Evolutionary conservation across 1,139 yeast species (phyloP).

Genomic region (Debaryomyces psychrophilus): DNA sequence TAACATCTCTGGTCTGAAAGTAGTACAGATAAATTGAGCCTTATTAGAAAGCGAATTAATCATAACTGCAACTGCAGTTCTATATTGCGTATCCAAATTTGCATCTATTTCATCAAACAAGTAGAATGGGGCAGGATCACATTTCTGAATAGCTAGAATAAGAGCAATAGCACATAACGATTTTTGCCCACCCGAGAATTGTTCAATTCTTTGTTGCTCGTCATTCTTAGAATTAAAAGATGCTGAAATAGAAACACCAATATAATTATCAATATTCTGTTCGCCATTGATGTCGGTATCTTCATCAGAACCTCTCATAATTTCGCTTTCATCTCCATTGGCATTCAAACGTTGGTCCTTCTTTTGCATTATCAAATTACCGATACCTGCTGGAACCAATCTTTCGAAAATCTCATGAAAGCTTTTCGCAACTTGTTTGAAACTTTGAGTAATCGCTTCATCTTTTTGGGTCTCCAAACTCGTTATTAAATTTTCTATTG

Average conservation of each 20-base stretch:
- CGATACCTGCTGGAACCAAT: conserved; percentile 84
- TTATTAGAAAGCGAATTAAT: conserved; percentile 62
- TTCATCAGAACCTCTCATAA: conserved; percentile 19
- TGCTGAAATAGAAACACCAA: conserved; percentile 85
- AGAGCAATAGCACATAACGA: conserved; percentile 92
- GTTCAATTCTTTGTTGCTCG: conserved; percentile 88
- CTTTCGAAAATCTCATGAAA: conserved; percentile 76
- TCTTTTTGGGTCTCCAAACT: conserved; percentile 78
- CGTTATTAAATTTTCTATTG: conserved; percentile 74
- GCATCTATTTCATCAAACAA: conserved; percentile 96
- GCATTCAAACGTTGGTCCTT: conserved; percentile 25
- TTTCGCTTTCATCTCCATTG: conserved; percentile 20
- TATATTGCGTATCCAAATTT: conserved; percentile 87
- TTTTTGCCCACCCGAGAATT: conserved; percentile 94
- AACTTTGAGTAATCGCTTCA: conserved; percentile 79
- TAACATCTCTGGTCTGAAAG: conserved; percentile 92
- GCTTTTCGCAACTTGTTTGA: conserved; percentile 72
- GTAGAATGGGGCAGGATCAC: conserved; percentile 97
- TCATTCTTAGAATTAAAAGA: conserved; percentile 87
- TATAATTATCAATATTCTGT: conserved; percentile 57
- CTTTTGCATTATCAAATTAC: conserved; percentile 68
- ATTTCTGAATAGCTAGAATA: conserved; percentile 88
- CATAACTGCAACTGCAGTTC: conserved; percentile 83
- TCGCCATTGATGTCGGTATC: conserved; percentile 23
- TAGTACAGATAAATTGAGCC: conserved; percentile 94